These are phyloP conservation scores for Colletotrichum sp. DNA, from an alignment of 2,329 filamentous ascomycete species.

Conservation along the genomic window DNA sequence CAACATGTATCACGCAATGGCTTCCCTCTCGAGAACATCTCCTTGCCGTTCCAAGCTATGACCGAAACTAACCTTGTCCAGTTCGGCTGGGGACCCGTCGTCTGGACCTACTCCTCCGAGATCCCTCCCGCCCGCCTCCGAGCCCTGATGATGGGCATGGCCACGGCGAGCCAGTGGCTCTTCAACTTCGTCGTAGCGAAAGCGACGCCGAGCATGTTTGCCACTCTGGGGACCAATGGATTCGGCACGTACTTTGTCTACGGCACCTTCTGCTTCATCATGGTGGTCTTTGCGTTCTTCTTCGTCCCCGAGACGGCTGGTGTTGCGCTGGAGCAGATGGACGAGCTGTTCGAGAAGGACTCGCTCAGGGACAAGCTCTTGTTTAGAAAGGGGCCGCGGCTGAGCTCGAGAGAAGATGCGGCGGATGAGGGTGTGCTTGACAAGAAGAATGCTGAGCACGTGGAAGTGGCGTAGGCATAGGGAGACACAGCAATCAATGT, in stretches of 20 bases:
- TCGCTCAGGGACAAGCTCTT: background rate
- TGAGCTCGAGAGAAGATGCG: background rate
- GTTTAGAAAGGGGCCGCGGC: background rate
- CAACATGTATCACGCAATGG: background rate
- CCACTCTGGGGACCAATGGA: conserved; percentile 28
- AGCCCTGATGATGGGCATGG: conserved; percentile 64
- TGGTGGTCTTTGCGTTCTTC: conserved; percentile 53
- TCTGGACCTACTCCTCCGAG: conserved; percentile 58
- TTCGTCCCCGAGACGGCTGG: conserved; percentile 58
- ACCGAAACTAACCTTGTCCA: background rate
- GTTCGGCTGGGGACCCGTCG: conserved; percentile 63
- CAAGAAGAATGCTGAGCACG: background rate
- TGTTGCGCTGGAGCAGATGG: conserved; percentile 30
- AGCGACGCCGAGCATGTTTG: conserved; percentile 66
- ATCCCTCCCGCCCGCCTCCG: conserved; percentile 65
- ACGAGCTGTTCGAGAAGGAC: conserved; percentile 28
- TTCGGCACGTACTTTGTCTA: conserved; percentile 63
- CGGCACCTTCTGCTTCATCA: conserved; percentile 59
- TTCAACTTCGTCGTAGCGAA: conserved; percentile 70
- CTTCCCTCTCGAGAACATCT: background rate
- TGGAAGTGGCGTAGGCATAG: background rate
- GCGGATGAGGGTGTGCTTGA: background rate
- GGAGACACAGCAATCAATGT: background rate
- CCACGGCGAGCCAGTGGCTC: conserved; percentile 67
- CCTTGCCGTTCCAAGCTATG: background rate